Conservation (phyloP, 768 basidiomycete genomes). For the Dioszegia crocea region DNA sequence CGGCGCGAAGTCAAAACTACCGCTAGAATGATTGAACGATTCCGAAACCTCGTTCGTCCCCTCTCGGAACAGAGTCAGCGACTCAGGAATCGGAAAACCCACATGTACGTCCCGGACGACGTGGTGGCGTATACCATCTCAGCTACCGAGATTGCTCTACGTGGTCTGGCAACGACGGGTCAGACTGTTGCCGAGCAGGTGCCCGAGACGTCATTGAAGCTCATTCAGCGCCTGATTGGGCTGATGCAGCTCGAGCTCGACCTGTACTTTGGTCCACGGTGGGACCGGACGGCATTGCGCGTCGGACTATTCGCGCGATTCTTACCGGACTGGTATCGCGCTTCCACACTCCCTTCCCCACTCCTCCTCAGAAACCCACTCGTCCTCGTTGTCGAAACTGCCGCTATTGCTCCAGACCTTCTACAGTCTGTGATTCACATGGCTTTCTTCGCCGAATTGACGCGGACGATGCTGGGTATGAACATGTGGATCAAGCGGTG, state of each 20-base stretch:
- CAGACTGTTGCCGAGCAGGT: conserved; percentile 65
- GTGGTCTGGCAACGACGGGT: conserved; percentile 57
- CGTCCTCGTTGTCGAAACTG: conserved; percentile 80
- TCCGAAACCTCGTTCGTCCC: conserved; percentile 71
- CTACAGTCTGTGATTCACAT: conserved; percentile 82
- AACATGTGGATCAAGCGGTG: conserved; percentile 34
- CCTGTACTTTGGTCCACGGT: conserved; percentile 33
- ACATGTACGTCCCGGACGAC: conserved; percentile 88
- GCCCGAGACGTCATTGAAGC: conserved; percentile 69
- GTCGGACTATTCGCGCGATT: conserved; percentile 65
- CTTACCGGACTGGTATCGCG: conserved; percentile 85
- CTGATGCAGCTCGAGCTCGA: conserved; percentile 55
- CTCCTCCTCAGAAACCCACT: conserved; percentile 86
- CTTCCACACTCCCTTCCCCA: conserved; percentile 77
- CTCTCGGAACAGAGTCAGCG: conserved; percentile 81
- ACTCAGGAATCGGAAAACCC: conserved; percentile 71
- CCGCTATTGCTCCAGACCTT: conserved; percentile 82
- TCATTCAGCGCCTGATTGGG: conserved; percentile 71
- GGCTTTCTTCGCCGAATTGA: conserved; percentile 83
- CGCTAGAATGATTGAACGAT: conserved; percentile 79
- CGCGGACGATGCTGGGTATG: conserved; percentile 77
- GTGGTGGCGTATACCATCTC: conserved; percentile 82
- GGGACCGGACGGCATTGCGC: conserved; percentile 39
- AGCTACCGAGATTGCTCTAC: conserved; percentile 71
- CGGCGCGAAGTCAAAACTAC: conserved; percentile 55